Conservation (phyloP, 306 rosid species). For the Casuarina glauca region DNA sequence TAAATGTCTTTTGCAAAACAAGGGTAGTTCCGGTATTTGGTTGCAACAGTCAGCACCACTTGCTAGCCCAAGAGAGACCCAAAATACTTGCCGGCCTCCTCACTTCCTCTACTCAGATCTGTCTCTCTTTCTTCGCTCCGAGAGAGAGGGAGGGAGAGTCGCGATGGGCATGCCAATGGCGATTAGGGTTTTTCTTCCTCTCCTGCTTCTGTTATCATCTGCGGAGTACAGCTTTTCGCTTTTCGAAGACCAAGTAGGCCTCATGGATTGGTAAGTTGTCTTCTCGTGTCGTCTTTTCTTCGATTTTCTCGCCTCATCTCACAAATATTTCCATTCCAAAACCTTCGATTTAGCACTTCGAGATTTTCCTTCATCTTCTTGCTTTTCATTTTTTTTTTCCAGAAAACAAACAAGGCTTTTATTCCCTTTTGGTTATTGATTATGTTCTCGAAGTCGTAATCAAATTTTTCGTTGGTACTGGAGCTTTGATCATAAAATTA, state of each 20-base stretch:
- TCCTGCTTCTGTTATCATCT: slow-evolving; percentile 37
- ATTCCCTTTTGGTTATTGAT: slow-evolving; percentile 12
- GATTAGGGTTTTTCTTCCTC: slow-evolving; percentile 54
- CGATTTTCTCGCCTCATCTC: not conserved
- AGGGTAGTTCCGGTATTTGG: too few relatives aligned
- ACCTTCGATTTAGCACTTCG: not conserved
- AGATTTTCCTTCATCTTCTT: not conserved
- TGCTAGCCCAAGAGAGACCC: too few relatives aligned
- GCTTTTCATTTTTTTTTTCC: not conserved
- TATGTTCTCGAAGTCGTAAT: not conserved
- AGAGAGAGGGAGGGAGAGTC: slow-evolving; percentile 30
- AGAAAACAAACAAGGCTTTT: slow-evolving; percentile 6
- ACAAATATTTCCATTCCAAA: not conserved
- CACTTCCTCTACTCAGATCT: slow-evolving; percentile 50
- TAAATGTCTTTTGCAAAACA: too few relatives aligned
- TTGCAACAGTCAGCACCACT: too few relatives aligned
- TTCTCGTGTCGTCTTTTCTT: not conserved
- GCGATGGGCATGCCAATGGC: slow-evolving; percentile 75
- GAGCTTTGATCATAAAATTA: not conserved
- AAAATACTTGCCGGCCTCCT: not conserved
- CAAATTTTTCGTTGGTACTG: slow-evolving; percentile 5
- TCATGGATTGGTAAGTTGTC: slow-evolving; percentile 81
- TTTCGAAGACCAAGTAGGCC: slow-evolving; percentile 95
- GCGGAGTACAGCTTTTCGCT: slow-evolving; percentile 49
- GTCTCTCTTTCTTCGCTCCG: slow-evolving; percentile 16